Conservation (phyloP, 2,329 filamentous ascomycete species). For the Colletotrichum horii region DNA sequence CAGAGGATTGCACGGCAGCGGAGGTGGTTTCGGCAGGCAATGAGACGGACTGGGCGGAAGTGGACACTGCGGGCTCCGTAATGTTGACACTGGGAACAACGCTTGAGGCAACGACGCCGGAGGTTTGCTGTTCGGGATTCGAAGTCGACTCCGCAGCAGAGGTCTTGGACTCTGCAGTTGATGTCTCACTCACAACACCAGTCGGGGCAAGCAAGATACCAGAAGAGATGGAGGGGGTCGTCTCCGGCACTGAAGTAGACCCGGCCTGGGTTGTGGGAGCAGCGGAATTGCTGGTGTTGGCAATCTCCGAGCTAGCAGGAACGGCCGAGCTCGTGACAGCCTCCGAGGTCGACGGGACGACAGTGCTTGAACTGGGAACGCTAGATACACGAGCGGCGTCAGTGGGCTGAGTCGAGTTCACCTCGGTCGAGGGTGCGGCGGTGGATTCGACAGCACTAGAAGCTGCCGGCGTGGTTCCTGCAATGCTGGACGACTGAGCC, state of each 20-base stretch:
- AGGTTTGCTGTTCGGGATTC: not conserved
- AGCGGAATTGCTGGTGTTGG: not conserved
- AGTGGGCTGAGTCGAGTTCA: not conserved
- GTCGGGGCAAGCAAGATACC: slow-evolving; percentile 35
- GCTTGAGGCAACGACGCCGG: not conserved
- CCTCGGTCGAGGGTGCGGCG: not conserved
- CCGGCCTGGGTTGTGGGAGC: not conserved
- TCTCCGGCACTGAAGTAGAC: not conserved
- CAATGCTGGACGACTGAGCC: not conserved
- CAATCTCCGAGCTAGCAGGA: slow-evolving; percentile 4
- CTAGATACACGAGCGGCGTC: not conserved
- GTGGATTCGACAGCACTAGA: not conserved
- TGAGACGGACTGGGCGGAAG: not conserved
- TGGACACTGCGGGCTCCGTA: not conserved
- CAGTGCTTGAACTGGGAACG: not conserved
- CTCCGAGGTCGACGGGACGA: not conserved
- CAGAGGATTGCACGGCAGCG: not conserved
- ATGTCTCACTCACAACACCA: slow-evolving; percentile 31
- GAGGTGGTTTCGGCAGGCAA: not conserved
- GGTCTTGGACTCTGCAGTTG: not conserved
- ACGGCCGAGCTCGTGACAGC: not conserved
- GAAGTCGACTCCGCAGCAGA: not conserved
- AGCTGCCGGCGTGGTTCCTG: not conserved
- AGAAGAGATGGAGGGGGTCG: slow-evolving; percentile 7
- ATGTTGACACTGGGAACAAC: slow-evolving; percentile 12